Evolutionary conservation across 2,329 filamentous ascomycete species (phyloP).

Genomic region (Sporothrix humicola): DNA sequence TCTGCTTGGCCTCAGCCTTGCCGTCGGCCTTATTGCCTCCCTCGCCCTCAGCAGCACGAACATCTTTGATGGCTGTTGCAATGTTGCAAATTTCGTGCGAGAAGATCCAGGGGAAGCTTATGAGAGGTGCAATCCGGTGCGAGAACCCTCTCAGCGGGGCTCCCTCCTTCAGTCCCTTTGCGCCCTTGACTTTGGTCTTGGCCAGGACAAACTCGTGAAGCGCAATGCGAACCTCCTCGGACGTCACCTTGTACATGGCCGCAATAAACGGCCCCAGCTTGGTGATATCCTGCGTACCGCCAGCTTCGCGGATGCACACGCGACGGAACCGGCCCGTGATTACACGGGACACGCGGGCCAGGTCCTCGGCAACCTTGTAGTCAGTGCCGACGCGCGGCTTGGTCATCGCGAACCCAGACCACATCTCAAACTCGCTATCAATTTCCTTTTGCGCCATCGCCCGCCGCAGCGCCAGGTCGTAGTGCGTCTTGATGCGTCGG

Average conservation of each 20-base stretch:
- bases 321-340: conserved; percentile 73
- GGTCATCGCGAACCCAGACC: conserved; percentile 80
- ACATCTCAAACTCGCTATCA: conserved; percentile 87
- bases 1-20: no score
- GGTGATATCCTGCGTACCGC: conserved; percentile 59
- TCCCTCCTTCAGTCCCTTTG: neutral
- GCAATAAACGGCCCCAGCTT: conserved; percentile 74
- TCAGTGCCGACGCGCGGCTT: conserved; percentile 74
- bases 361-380: conserved; percentile 86
- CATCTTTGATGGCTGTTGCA: conserved; percentile 50
- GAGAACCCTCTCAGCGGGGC: conserved; percentile 43
- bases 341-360: conserved; percentile 69
- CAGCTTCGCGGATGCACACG: conserved; percentile 68
- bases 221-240: conserved; percentile 68
- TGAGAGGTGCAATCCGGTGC: conserved; percentile 72
- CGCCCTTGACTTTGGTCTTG: neutral
- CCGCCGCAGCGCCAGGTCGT: conserved; percentile 76
- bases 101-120: conserved; percentile 95
- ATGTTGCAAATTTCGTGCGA: conserved; percentile 72
- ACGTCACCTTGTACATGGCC: conserved; percentile 87
- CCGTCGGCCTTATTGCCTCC: no score
- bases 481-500: conserved; percentile 71
- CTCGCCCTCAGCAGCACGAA: neutral
- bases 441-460: conserved; percentile 87
- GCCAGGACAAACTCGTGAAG: conserved; percentile 53